phyloP scores from a whole-genome alignment of 108 stramenopile genomes.

The Licmophora abbreviata region DNA sequence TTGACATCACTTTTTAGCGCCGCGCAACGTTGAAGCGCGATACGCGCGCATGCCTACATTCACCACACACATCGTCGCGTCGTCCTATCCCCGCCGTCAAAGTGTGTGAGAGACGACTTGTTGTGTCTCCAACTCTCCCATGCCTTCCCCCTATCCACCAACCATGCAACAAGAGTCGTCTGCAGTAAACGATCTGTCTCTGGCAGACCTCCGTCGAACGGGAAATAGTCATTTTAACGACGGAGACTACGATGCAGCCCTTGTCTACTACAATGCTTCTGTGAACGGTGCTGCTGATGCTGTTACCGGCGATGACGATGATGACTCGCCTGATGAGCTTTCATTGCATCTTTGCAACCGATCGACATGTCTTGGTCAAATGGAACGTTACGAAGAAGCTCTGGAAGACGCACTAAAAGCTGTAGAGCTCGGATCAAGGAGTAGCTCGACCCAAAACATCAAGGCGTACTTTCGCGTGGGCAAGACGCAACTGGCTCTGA shows the following conservation, averaged over 20 bases:
- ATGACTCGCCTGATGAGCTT: slow-evolving; percentile 14
- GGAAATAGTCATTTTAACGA: slow-evolving; percentile 42
- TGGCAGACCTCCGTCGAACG: slow-evolving; percentile 36
- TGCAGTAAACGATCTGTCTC: slow-evolving; percentile 1
- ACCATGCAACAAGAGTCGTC: too few species aligned
- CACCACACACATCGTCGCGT: too few species aligned
- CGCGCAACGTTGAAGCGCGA: too few species aligned
- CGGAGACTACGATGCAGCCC: slow-evolving; percentile 28
- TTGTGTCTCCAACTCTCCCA: too few species aligned
- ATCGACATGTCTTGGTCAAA: slow-evolving; percentile 60
- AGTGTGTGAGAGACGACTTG: too few species aligned
- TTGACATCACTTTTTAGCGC: too few species aligned
- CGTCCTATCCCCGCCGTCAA: too few species aligned
- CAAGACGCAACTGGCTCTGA: slow-evolving; percentile 55
- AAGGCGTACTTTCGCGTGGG: slow-evolving; percentile 76
- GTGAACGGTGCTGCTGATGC: slow-evolving; percentile 10
- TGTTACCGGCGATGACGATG: neutral
- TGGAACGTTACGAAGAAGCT: slow-evolving; percentile 54
- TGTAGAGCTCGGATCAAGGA: slow-evolving; percentile 29
- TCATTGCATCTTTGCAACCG: slow-evolving; percentile 70
- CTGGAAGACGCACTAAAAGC: slow-evolving; percentile 49
- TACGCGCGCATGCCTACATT: too few species aligned
- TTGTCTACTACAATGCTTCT: slow-evolving; percentile 27
- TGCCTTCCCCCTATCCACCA: too few species aligned
- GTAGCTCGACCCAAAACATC: slow-evolving; percentile 18